These are phyloP conservation scores for Zoysia pacifica DNA, from an alignment of 176 grass and related monocot genomes.

Conservation along the genomic window DNA sequence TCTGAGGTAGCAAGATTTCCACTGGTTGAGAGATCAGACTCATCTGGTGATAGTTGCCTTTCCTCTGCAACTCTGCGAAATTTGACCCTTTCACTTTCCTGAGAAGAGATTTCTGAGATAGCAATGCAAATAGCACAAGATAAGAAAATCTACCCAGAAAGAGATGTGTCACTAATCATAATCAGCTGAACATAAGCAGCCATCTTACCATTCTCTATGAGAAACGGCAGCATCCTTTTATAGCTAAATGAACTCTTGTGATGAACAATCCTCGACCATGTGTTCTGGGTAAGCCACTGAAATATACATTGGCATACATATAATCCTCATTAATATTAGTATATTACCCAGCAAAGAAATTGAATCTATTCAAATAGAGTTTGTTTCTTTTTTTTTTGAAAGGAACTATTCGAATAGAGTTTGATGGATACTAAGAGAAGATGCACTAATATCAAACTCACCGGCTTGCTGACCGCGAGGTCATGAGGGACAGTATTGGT, in stretches of 20 bases:
- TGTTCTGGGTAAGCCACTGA: constrained; percentile 50
- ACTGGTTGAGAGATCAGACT: neutral
- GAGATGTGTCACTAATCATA: neutral
- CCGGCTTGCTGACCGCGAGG: constrained; percentile 25
- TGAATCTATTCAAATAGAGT: neutral
- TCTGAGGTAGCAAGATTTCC: constrained; percentile 19
- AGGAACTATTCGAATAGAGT: neutral
- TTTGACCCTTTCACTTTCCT: constrained; percentile 27
- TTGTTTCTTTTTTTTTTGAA: neutral
- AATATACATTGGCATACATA: constrained; percentile 32
- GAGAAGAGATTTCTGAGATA: constrained; percentile 39
- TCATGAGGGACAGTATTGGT: neutral
- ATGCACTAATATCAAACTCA: constrained; percentile 5
- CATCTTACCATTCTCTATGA: constrained; percentile 67
- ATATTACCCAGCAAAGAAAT: neutral
- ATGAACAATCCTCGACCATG: constrained; percentile 58
- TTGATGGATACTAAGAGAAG: neutral
- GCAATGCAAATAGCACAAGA: constrained; percentile 36
- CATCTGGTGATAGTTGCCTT: neutral
- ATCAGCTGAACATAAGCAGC: neutral
- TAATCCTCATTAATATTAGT: neutral
- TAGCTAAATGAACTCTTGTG: constrained; percentile 74
- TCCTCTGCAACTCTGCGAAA: constrained; percentile 21
- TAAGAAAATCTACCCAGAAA: constrained; percentile 23
- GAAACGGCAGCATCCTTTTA: constrained; percentile 85